Evolutionary conservation across 1,139 yeast genomes (phyloP).

Genomic region (Pichia sp.): DNA sequence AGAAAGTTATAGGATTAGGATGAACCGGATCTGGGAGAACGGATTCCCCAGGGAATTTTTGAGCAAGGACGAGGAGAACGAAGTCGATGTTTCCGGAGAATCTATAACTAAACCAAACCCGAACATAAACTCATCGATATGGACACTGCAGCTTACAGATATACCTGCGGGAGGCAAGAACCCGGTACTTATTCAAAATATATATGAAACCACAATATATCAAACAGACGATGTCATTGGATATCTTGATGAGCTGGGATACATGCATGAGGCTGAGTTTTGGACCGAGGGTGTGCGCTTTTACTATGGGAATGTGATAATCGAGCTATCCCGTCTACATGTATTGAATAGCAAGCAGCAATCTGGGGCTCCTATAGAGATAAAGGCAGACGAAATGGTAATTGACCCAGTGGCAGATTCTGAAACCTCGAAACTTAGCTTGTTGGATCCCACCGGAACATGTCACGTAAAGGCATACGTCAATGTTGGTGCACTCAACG

Average conservation of each 20-base stretch:
- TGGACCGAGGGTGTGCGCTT: slow-evolving; percentile 64
- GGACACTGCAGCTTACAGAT: slow-evolving; percentile 72
- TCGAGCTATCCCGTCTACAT: slow-evolving; percentile 54
- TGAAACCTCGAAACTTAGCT: slow-evolving; percentile 29
- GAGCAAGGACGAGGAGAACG: background rate
- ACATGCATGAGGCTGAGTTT: slow-evolving; percentile 59
- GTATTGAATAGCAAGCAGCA: slow-evolving; percentile 20
- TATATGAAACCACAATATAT: slow-evolving; percentile 59
- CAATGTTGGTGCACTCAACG: slow-evolving; percentile 68
- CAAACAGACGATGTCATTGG: slow-evolving; percentile 33
- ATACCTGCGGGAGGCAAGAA: slow-evolving; percentile 85
- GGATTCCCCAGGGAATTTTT: background rate
- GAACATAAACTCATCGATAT: slow-evolving; percentile 32
- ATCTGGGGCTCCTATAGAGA: background rate
- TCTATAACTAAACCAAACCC: slow-evolving; percentile 15
- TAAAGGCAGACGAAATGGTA: background rate
- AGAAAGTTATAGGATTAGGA: slow-evolving; percentile 32
- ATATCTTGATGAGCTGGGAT: slow-evolving; percentile 62
- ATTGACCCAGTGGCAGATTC: slow-evolving; percentile 19
- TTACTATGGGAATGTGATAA: slow-evolving; percentile 58
- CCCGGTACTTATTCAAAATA: slow-evolving; percentile 61
- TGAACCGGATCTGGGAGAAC: slow-evolving; percentile 29
- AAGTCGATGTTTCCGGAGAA: slow-evolving; percentile 13
- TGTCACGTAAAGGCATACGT: slow-evolving; percentile 65
- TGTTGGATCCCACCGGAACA: slow-evolving; percentile 52